Evolutionary conservation across 2,329 filamentous ascomycete genomes (phyloP).

Genomic region (Pestalotiopsis sp.): DNA sequence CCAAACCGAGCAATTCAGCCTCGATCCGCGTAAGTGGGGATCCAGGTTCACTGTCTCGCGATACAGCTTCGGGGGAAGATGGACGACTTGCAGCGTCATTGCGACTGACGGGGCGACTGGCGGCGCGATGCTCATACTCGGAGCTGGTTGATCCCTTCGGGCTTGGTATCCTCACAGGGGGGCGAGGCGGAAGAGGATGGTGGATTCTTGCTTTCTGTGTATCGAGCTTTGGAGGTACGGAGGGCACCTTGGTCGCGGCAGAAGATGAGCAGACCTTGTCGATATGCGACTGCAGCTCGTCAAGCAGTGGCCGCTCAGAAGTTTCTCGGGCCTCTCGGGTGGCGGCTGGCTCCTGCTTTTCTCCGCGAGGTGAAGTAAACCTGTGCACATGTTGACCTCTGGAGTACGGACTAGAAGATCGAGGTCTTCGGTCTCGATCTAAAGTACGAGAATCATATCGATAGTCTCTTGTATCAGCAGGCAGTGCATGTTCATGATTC

Average conservation of each 20-base stretch:
- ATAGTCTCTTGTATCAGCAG: neutral
- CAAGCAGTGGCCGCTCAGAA: neutral
- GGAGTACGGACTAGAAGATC: neutral
- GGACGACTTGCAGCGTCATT: conserved; percentile 20
- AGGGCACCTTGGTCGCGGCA: neutral
- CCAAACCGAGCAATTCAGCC: conserved; percentile 31
- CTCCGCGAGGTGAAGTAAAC: neutral
- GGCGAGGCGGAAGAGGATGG: neutral
- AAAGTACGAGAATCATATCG: neutral
- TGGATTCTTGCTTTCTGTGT: neutral
- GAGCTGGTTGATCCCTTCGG: conserved; percentile 15
- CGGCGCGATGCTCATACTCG: neutral
- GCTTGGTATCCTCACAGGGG: conserved; percentile 3
- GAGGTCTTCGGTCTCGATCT: neutral
- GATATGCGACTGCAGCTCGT: conserved; percentile 5
- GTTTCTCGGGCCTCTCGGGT: neutral
- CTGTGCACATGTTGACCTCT: neutral
- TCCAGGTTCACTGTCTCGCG: conserved; percentile 16
- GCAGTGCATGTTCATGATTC: neutral
- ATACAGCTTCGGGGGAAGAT: conserved; percentile 20
- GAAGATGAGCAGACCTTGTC: neutral
- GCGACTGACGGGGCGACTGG: conserved; percentile 13
- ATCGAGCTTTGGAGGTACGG: neutral
- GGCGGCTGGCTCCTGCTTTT: too few species aligned
- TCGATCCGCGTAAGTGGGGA: conserved; percentile 33